Conservation (phyloP, 805 yeast species). For the Barnettozyma pratensis region DNA sequence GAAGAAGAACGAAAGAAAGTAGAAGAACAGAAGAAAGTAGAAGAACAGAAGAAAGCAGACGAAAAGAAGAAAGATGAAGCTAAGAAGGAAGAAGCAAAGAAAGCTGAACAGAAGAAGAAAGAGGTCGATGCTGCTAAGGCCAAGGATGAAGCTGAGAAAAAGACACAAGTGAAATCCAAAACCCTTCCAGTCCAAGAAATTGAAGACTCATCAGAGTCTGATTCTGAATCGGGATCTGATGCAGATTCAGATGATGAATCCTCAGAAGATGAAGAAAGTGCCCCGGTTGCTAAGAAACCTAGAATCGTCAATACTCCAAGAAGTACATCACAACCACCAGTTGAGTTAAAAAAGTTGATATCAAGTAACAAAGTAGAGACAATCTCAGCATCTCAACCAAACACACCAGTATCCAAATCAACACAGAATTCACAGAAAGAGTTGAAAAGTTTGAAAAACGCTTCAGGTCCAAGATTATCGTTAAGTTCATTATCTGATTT, state of each 20-base stretch:
- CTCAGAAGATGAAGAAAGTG: slow-evolving; percentile 25
- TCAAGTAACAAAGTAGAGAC: slow-evolving; percentile 7
- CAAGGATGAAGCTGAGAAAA: neutral
- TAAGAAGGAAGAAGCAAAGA: too few relatives aligned
- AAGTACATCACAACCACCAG: slow-evolving; percentile 20
- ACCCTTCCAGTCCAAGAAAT: neutral
- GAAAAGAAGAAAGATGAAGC: too few relatives aligned
- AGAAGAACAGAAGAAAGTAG: too few relatives aligned
- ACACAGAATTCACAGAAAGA: slow-evolving; percentile 11
- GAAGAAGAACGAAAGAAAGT: too few relatives aligned
- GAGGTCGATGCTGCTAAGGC: too few relatives aligned
- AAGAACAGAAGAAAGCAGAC: too few relatives aligned
- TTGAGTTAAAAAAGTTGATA: slow-evolving; percentile 15
- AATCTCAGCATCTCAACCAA: slow-evolving; percentile 13
- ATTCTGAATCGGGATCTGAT: slow-evolving; percentile 5
- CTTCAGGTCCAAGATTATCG: slow-evolving; percentile 27
- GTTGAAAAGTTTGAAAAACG: neutral
- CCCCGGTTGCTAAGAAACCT: slow-evolving; percentile 28
- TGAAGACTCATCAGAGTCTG: slow-evolving; percentile 7
- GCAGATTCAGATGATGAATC: slow-evolving; percentile 19
- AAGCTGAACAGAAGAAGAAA: too few relatives aligned
- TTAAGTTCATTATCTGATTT: slow-evolving; percentile 53
- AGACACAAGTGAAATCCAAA: neutral
- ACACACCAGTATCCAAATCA: slow-evolving; percentile 13
- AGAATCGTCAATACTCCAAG: slow-evolving; percentile 45